Base-by-base conservation (phyloP, 495 filamentous ascomycete species). In the Hypoxylon cercidicola region DNA sequence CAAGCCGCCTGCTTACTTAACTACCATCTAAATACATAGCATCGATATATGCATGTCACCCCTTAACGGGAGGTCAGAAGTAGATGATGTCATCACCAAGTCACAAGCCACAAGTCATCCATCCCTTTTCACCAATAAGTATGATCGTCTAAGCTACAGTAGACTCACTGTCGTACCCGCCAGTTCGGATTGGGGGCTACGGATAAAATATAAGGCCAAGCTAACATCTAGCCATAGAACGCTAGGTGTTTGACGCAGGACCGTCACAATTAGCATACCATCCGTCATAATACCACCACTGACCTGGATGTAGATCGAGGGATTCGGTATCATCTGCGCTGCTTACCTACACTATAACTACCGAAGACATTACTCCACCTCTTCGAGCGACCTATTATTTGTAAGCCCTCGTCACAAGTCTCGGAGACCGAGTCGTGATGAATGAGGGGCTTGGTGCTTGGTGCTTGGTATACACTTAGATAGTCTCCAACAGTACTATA, bases 361-460 rank as follows among this genome's bases (percentile, higher is more conserved):
- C 0, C 32, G 20, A 2, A 53, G 34, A 40, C 21, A 50, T 30
- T 45, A 35, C 45, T 51, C 60, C 60, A 39, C 60, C 2, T 48
- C 20, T 18, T 30, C 47, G 34, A 50, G 30, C 7, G 39, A 11
- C 21, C 11, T 13, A 16, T 39, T n/a, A 53, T 62, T 57, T 58
- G 40, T 58, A 62, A 58, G 41, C 53, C 7, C 23, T 57, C 39
- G 51, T 46, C 34, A 34, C 21, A 19, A 35, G 5, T 28, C 23
- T 50, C 44, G 50, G 50, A 60, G 25, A 11, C 55, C 50, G 55
- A 55, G 21, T 45, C 23, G 28, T 34, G 48, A n/a, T 20, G n/a
- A 15, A 32, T 39, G 54, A 47, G 49, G 49, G 43, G 49, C 40
- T 23, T 43, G n/a, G 16, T 57, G 3, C 48, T 25, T 34, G 18